Base-by-base conservation (phyloP, 495 filamentous ascomycete genomes). In the Immersiella caudata region DNA sequence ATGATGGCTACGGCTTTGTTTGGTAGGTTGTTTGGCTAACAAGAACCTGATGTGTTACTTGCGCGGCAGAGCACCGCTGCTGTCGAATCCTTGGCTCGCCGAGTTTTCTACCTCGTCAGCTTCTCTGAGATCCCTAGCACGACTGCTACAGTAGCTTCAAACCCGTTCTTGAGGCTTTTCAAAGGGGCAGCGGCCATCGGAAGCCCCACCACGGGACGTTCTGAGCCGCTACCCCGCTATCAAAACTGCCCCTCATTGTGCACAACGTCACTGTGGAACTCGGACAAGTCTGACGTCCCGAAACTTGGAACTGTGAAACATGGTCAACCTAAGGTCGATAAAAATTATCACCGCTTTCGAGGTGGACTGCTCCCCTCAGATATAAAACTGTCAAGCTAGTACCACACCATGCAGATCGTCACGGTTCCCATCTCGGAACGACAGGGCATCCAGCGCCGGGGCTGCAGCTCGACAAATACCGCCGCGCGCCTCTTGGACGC, bases 1-100 rank as follows among this genome's bases (percentile, higher is more conserved):
- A 81, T 83, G 69, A 50, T 62, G 67, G 27, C 65, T 21, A 62
- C 22, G 66, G 25, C 24, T 2, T 21, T 18, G 9, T 29, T 27
- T 21, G 35, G 12, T 2, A 21, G 16, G 11, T 61, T 46, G 40
- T 12, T 46, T 46, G 40, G 11, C 40, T 36, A 12, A 12, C 40
- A 12, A 46, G 11, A 18, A 18, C 40, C 40, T 12, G 40, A 46
- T 46, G 40, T 2, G 40, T 46, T 46, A 2, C 40, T 46, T 46
- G 6, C 9, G 40, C 11, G 16, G 40, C 16, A 46, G 16, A 46
- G 16, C 6, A 14, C 40, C 16, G 40, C 40, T 2, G 40, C 11
- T 46, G 40, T 46, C 40, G 40, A 46, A 14, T 18, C 11, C 2
- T 46, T 12, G 11, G 40, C 2, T 46, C 16, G 40, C 14, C 40